These are phyloP conservation scores for Danielozyma ontarioensis DNA, from an alignment of 805 yeast genomes.

Conservation along the genomic window DNA sequence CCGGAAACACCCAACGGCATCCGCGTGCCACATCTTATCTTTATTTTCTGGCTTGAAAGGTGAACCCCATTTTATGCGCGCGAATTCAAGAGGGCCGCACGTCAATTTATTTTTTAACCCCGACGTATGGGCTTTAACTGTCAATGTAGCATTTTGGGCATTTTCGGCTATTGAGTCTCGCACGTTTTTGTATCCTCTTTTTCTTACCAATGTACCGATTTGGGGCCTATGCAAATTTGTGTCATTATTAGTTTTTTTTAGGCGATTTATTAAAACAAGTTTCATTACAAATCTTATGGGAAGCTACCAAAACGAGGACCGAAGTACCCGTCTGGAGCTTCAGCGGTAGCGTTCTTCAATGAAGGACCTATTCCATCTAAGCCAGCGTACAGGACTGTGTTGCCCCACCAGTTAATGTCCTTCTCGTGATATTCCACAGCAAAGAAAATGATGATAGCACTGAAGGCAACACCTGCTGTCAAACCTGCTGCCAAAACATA, in stretches of 20 bases:
- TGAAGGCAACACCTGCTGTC: constrained; percentile 30
- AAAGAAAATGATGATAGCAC: constrained; percentile 30
- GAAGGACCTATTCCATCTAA: constrained; percentile 7
- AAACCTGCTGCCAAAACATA: constrained; percentile 26
- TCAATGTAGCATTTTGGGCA: no score
- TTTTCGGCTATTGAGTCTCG: no score
- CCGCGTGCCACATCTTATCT: no score
- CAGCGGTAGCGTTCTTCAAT: constrained; percentile 11
- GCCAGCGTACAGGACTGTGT: constrained; percentile 8
- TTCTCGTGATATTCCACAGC: constrained; percentile 28
- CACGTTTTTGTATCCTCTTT: no score
- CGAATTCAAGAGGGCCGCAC: no score
- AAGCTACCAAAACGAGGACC: constrained; percentile 27
- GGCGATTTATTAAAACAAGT: no score
- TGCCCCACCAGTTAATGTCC: constrained; percentile 6
- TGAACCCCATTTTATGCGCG: no score
- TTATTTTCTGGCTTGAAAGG: no score
- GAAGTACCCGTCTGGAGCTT: constrained; percentile 31
- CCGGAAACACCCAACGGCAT: no score
- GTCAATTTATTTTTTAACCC: no score
- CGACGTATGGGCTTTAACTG: no score
- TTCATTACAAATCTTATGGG: constrained; percentile 16
- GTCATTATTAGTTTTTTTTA: constrained; percentile 11
- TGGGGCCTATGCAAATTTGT: constrained; percentile 11
- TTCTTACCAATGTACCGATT: no score